Evolutionary conservation across 2,329 filamentous ascomycete species (phyloP), one percentile per base, ranked within the genome.

Genomic region (Dactylonectria estremocensis): DNA sequence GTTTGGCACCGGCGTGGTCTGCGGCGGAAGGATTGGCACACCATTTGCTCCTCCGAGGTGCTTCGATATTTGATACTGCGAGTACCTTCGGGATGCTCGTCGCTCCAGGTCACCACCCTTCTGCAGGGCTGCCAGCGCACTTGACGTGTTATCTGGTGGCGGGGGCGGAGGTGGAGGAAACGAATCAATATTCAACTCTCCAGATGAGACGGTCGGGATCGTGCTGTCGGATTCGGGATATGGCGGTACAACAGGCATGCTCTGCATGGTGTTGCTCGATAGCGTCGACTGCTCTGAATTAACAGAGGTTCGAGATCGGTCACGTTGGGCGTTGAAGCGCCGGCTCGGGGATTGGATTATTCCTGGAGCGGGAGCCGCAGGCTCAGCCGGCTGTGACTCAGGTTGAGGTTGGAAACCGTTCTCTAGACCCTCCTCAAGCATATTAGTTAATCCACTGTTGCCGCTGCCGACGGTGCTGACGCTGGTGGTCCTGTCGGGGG

Each of bases 11-110:
- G 93, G 94, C 4, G 92, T 92, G 68, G 91, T 94, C 77, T 97
- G 94, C 31, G 93, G 86, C 28, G 95, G 95, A 20, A 98, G 89
- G 77, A 97, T 93, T 7, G 95, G 94, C 16, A 98, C 92, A 20
- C 93, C 94, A 80, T 91, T 95, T 45, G 92, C 91, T 16, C 91
- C 89, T 11, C 95, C 95, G 2, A 98, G 85, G 76, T 97, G 95
- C 78, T 98, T 98, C 52, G 94, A 94, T 73, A 99, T 97, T 77
- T 99, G 96, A 79, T 98, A 99, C 60, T 95, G 93, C 2, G 96
- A 98, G 79, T 98, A 99, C 76, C 96, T 88, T 73, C 95, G 89
- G 14, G 96, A 99, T 1, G 96, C 96, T 78, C 96, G 89, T 77
- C 96, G 90, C 82, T 99, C 96, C 56, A 99, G 84, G 72, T 98